These are phyloP conservation scores for Poronia punctata DNA, from an alignment of 495 filamentous ascomycete species.

Conservation along the genomic window DNA sequence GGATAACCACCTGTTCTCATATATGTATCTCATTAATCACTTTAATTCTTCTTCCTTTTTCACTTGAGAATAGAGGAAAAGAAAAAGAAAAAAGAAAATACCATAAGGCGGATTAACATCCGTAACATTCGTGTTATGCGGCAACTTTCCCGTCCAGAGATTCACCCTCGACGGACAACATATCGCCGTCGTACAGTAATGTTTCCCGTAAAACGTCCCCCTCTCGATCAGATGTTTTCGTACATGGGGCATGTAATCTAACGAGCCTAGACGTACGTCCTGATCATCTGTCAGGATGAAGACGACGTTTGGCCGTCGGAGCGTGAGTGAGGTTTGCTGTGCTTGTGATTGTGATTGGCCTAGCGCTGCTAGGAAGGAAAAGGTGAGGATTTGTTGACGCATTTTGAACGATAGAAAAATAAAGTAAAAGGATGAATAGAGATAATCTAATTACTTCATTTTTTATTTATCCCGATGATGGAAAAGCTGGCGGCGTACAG, in stretches of 20 bases:
- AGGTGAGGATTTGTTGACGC: no score
- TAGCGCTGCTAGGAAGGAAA: no score
- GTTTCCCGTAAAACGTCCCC: conserved; percentile 45
- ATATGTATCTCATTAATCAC: neutral
- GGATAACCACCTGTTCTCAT: conserved; percentile 50
- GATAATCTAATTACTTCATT: no score
- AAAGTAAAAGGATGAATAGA: no score
- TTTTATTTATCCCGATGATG: no score
- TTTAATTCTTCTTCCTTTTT: neutral
- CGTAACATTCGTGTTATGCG: conserved; percentile 68
- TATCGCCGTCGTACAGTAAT: conserved; percentile 52
- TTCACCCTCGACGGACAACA: conserved; percentile 58
- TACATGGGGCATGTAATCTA: conserved; percentile 48
- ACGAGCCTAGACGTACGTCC: conserved; percentile 46
- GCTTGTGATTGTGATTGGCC: no score
- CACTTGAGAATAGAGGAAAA: no score
- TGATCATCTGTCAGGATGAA: conserved; percentile 58
- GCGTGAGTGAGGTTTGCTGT: no score
- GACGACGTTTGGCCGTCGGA: conserved; percentile 27
- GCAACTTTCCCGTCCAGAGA: conserved; percentile 55
- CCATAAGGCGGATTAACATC: conserved; percentile 55
- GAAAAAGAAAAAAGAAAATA: conserved; percentile 15
- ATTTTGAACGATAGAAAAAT: no score
- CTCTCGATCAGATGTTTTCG: conserved; percentile 39
- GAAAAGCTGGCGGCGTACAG: no score